Evolutionary conservation across 2,329 filamentous ascomycete species (phyloP).

Genomic region (Pseudocercospora vitis): DNA sequence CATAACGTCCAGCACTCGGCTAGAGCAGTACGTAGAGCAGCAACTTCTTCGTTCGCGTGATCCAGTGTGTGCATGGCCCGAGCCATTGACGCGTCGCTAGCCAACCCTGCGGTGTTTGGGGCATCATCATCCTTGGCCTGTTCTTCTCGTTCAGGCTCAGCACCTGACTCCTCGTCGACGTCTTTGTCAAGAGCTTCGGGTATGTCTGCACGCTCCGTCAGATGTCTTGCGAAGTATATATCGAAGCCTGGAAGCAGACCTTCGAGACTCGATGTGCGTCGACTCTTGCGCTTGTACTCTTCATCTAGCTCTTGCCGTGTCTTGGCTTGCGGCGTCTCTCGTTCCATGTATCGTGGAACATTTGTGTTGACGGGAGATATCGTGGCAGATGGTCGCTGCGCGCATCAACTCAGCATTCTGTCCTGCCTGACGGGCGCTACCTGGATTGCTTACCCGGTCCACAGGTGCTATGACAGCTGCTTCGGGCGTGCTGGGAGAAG

Average conservation of each 20-base stretch:
- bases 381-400: neutral
- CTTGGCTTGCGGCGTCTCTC: slow-evolving; percentile 78
- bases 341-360: slow-evolving; percentile 62
- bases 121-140: slow-evolving; percentile 1
- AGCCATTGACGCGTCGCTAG: slow-evolving; percentile 43
- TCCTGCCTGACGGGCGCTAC: neutral
- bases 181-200: slow-evolving; percentile 46
- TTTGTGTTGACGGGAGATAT: slow-evolving; percentile 74
- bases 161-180: slow-evolving; percentile 28
- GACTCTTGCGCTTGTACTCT: slow-evolving; percentile 56
- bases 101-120: slow-evolving; percentile 38
- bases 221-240: slow-evolving; percentile 21
- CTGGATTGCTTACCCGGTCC: slow-evolving; percentile 32
- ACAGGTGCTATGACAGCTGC: slow-evolving; percentile 31
- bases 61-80: slow-evolving; percentile 52
- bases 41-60: slow-evolving; percentile 63
- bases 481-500: slow-evolving; percentile 40
- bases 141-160: slow-evolving; percentile 29
- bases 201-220: slow-evolving; percentile 43
- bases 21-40: slow-evolving; percentile 71
- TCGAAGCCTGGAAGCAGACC: slow-evolving; percentile 51
- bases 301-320: slow-evolving; percentile 72
- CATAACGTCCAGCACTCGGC: slow-evolving; percentile 92
- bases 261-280: slow-evolving; percentile 72
- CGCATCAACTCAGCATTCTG: neutral